phyloP scores from a whole-genome alignment of 1,284 basidiomycete species.

The Exsudoporus floridanus region DNA sequence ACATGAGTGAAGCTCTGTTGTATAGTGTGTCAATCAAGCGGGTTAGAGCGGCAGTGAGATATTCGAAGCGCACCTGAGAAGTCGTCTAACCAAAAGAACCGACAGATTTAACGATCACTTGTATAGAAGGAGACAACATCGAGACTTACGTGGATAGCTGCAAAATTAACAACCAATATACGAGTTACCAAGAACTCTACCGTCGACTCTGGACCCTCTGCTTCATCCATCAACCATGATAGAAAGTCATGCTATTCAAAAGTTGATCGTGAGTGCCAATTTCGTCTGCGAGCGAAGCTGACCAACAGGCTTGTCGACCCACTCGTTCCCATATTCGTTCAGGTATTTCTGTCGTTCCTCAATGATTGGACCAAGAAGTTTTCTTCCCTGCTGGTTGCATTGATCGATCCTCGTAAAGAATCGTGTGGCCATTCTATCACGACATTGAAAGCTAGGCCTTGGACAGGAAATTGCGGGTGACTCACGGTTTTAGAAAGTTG shows the following conservation, averaged over 20 bases:
- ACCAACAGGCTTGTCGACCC: constrained; percentile 41
- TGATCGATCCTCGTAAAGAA: not conserved
- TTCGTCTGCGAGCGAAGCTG: not conserved
- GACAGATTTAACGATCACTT: no score
- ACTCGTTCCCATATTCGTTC: constrained; percentile 37
- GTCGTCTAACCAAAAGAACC: constrained; percentile 11
- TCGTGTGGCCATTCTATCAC: constrained; percentile 1
- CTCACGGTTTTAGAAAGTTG: constrained; percentile 40
- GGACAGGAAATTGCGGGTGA: not conserved
- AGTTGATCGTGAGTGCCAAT: constrained; percentile 16
- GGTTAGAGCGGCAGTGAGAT: not conserved
- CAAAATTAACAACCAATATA: constrained; percentile 40
- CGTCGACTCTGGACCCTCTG: constrained; percentile 23
- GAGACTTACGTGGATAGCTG: constrained; percentile 36
- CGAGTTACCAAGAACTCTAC: constrained; percentile 32
- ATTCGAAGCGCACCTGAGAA: constrained; percentile 11
- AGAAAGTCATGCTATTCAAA: constrained; percentile 42
- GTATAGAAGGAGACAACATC: no score
- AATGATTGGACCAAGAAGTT: constrained; percentile 37
- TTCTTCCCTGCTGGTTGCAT: constrained; percentile 11
- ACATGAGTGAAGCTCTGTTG: constrained; percentile 39
- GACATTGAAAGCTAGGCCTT: not conserved
- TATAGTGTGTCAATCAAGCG: not conserved
- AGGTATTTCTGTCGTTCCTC: constrained; percentile 36
- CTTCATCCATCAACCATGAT: constrained; percentile 46